Conservation (phyloP, 345 rosid species). For the Draba incana region DNA sequence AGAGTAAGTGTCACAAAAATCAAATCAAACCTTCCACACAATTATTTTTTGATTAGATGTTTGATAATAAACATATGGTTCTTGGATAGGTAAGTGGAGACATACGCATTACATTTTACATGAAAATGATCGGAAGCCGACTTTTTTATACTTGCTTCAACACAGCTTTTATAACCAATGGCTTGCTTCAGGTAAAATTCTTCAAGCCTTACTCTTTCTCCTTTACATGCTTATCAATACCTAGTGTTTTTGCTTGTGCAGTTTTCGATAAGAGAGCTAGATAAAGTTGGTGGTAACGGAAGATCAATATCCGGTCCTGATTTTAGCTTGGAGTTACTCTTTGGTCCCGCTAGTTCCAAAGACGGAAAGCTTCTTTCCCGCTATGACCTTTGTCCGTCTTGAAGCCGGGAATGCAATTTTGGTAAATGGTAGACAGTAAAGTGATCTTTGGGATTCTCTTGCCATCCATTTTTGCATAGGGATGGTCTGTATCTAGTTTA, state of each 20-base stretch:
- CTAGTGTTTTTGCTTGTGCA: conserved; percentile 37
- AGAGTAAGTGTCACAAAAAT: conserved; percentile 48
- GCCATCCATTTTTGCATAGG: conserved; percentile 25
- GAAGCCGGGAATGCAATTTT: conserved; percentile 32
- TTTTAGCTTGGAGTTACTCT: conserved; percentile 84
- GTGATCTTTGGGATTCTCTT: conserved; percentile 25
- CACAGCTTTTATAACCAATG: conserved; percentile 75
- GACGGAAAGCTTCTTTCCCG: conserved; percentile 33
- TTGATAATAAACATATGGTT: conserved; percentile 1
- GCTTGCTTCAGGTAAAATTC: conserved; percentile 75
- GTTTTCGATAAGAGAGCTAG: conserved; percentile 67
- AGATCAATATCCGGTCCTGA: conserved; percentile 71
- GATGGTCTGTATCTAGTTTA: conserved; percentile 28
- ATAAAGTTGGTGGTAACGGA: conserved; percentile 76
- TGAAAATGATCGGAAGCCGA: conserved; percentile 87
- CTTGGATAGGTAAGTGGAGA: conserved; percentile 71
- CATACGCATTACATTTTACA: conserved; percentile 76
- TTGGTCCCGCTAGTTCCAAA: conserved; percentile 71
- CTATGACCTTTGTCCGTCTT: conserved; percentile 23
- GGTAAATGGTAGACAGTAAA: conserved; percentile 36
- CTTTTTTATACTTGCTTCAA: conserved; percentile 91
- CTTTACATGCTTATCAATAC: conserved; percentile 18
- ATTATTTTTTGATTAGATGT: neutral
- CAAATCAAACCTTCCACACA: neutral
- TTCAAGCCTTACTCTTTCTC: neutral